Conservation (phyloP, 345 rosid genomes). For the Brassica juncea region DNA sequence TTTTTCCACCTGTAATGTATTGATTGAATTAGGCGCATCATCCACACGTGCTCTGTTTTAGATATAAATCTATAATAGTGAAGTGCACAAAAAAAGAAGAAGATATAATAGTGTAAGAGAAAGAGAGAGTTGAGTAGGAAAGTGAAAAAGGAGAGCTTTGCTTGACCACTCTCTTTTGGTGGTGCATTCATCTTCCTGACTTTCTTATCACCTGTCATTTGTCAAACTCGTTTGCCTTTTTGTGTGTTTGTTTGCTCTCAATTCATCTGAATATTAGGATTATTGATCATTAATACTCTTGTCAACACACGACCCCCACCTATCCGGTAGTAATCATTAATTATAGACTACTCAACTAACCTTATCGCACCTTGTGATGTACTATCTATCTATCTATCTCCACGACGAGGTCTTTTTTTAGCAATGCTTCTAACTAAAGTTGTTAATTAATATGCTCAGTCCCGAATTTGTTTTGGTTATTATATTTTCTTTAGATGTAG, state of each 20-base stretch:
- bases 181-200: not conserved
- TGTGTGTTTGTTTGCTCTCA: not conserved
- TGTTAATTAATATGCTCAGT: not conserved
- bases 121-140: not conserved
- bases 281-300: not conserved
- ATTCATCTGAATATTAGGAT: not conserved
- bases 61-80: not conserved
- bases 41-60: conserved; percentile 14
- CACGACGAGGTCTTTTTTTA: not conserved
- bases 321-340: not conserved
- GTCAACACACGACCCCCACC: not conserved
- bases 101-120: not conserved
- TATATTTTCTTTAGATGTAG: not conserved
- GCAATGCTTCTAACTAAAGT: not conserved
- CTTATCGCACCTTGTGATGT: not conserved
- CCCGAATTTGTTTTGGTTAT: not conserved
- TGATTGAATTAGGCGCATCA: conserved; percentile 15
- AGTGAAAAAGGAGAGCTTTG: not conserved
- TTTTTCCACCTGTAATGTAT: conserved; percentile 25
- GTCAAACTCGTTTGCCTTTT: not conserved
- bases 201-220: not conserved
- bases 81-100: no score
- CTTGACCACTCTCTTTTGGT: not conserved
- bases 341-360: not conserved
- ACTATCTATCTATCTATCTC: not conserved